phyloP scores from a whole-genome alignment of 2,329 filamentous ascomycete species.

The Aspergillus sp. region DNA sequence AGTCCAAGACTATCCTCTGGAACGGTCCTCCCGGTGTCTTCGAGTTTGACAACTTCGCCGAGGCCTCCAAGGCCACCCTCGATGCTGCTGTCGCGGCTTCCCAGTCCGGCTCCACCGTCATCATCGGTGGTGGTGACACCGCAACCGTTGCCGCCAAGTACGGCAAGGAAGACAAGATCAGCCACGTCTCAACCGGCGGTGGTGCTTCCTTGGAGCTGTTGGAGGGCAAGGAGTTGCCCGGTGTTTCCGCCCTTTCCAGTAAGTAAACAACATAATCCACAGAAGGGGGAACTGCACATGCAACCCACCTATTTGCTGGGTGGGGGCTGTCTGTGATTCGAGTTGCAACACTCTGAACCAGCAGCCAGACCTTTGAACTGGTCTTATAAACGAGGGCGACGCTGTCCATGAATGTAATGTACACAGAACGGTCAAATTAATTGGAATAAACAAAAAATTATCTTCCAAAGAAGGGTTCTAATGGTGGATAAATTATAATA shows the following conservation, averaged over 20 bases:
- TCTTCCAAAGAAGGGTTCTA: conserved; percentile 14
- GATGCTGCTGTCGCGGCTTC: conserved; percentile 81
- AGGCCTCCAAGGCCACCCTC: conserved; percentile 85
- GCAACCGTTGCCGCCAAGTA: conserved; percentile 98
- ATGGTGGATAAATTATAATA: conserved; percentile 14
- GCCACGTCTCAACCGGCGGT: conserved; percentile 95
- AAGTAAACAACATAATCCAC: conserved; percentile 43
- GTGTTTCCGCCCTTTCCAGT: conserved; percentile 83
- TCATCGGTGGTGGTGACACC: conserved; percentile 97
- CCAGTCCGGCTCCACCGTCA: conserved; percentile 85
- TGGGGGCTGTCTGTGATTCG: neutral
- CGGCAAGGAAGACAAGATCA: conserved; percentile 90
- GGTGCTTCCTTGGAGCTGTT: conserved; percentile 93
- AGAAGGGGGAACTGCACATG: neutral
- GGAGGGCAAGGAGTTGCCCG: conserved; percentile 95
- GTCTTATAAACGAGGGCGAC: neutral
- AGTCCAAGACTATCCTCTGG: conserved; percentile 96
- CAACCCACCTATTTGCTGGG: too few species aligned
- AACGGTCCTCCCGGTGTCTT: conserved; percentile 97
- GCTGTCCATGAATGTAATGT: conserved; percentile 30
- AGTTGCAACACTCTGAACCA: too few species aligned
- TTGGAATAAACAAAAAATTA: conserved; percentile 12
- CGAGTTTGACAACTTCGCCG: conserved; percentile 91
- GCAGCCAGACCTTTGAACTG: too few species aligned
- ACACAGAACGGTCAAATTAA: conserved; percentile 25